phyloP scores from a whole-genome alignment of 176 grass and related monocot genomes.

The Ananas comosus region DNA sequence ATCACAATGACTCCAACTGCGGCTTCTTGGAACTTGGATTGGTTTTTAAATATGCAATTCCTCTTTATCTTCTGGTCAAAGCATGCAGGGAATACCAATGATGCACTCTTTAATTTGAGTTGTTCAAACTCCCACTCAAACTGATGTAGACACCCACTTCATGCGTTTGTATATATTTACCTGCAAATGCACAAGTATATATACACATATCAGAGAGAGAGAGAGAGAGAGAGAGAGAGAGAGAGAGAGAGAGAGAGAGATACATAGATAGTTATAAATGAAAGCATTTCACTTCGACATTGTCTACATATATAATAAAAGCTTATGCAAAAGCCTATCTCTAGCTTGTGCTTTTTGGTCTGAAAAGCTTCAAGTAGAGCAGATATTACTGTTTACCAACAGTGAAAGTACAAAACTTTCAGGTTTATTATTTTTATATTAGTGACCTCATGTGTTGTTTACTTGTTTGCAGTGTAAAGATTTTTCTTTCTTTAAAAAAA shows the following conservation, averaged over 20 bases:
- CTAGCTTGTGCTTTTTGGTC: neutral
- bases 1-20: neutral
- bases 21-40: neutral
- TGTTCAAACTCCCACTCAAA: neutral
- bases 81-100: neutral
- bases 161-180: neutral
- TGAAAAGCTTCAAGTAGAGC: neutral
- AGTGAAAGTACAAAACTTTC: constrained; percentile 12
- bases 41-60: neutral
- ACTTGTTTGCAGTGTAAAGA: neutral
- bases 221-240: too few relatives aligned
- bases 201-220: too few relatives aligned
- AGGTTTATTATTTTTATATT: neutral
- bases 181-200: too few relatives aligned
- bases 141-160: neutral
- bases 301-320: too few relatives aligned
- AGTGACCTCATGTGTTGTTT: neutral
- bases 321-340: neutral
- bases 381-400: neutral
- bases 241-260: too few relatives aligned
- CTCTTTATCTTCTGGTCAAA: neutral
- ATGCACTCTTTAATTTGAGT: neutral
- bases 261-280: too few relatives aligned
- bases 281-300: neutral
- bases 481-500: neutral